Base-by-base conservation (phyloP, 2,329 filamentous ascomycete species). In the Daldinia eschscholtzii region DNA sequence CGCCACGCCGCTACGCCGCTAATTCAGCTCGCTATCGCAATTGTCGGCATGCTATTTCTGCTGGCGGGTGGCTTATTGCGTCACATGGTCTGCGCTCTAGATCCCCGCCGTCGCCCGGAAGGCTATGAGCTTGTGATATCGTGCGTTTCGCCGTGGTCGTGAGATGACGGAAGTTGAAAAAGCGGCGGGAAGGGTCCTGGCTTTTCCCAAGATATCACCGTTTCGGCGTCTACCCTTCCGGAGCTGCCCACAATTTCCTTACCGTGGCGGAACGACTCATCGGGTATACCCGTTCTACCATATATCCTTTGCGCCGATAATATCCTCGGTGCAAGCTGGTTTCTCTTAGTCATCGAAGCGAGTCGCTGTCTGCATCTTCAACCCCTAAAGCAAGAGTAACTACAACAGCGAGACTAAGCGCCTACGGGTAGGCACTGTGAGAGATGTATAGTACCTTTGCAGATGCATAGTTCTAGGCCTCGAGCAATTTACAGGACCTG, bases 141-240 rank as follows among this genome's bases (percentile, higher is more conserved):
- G 60, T 66, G 63, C 57, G 65, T 37, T 71, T 50, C 56, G 33
- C 35, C 35, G 52, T 46, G 20, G 46, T 41, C 41, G 30, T 64
- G 23, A 59, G 50, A 44, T 59, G 39, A 57, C 59, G 56, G 63
- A 60, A 46, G 52, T 42, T 39, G 55, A 59, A 26, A 18, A 20
- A 20, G 41, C 59, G 55, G 59, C 52, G 42, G 58, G 55, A 58
- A 37, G 56, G 53, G 48, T 55, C 53, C 26, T 26, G 13, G 35
- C 7, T 26, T 10, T 58, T 56, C 20, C 20, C 37, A 46, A 58
- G 13, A 12, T 26, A 15, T 28, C 13, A 18, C 65, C 56, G 56
- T 56, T 56, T 62, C 65, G 61, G 52, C 23, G 48, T 60, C 37
- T 64, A 9, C n/a, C 9, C 35, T 39, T 56, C 57, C 65, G 65